Percentiles rank a stretch among this genome's conserved stretches.
phyloP scores from a whole-genome alignment of 371 early-diverging fungal genomes.

The Mucor plumbeus region DNA sequence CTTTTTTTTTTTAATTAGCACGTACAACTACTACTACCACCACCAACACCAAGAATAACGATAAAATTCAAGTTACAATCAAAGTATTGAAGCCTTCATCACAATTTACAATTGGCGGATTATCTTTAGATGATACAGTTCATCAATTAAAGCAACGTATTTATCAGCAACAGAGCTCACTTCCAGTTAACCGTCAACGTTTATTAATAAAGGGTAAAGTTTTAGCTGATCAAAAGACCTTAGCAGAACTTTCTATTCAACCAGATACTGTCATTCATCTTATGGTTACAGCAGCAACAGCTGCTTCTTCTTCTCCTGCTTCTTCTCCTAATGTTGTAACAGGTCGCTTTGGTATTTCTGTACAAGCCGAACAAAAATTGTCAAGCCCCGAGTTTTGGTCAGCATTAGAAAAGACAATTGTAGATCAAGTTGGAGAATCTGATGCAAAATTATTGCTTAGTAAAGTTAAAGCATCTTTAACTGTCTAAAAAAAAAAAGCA shows the following conservation, averaged over 20 bases:
- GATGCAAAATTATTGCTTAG: constrained; percentile 29
- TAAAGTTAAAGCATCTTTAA: constrained; percentile 24
- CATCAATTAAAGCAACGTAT: constrained; percentile 53
- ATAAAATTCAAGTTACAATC: constrained; percentile 35
- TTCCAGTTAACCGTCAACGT: constrained; percentile 53
- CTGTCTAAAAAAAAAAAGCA: constrained; percentile 14
- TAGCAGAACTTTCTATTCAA: constrained; percentile 54
- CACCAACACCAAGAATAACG: not conserved
- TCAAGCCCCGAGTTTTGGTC: constrained; percentile 42
- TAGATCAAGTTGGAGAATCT: constrained; percentile 30
- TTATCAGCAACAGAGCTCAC: constrained; percentile 42
- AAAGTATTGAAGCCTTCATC: constrained; percentile 56
- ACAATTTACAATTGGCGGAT: constrained; percentile 39
- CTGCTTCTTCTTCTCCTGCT: constrained; percentile 21
- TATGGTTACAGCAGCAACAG: constrained; percentile 56
- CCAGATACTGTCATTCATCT: constrained; percentile 56
- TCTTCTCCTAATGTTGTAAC: constrained; percentile 9
- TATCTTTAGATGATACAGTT: constrained; percentile 38
- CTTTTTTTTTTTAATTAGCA: not conserved
- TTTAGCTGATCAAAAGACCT: constrained; percentile 57
- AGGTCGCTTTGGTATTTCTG: constrained; percentile 39
- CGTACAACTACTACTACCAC: not conserved
- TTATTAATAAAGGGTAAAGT: constrained; percentile 70
- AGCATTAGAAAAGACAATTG: constrained; percentile 33
- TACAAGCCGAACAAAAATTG: constrained; percentile 34